Conservation (phyloP, 2,329 filamentous ascomycete species). For the Escovopsis sp. region DNA sequence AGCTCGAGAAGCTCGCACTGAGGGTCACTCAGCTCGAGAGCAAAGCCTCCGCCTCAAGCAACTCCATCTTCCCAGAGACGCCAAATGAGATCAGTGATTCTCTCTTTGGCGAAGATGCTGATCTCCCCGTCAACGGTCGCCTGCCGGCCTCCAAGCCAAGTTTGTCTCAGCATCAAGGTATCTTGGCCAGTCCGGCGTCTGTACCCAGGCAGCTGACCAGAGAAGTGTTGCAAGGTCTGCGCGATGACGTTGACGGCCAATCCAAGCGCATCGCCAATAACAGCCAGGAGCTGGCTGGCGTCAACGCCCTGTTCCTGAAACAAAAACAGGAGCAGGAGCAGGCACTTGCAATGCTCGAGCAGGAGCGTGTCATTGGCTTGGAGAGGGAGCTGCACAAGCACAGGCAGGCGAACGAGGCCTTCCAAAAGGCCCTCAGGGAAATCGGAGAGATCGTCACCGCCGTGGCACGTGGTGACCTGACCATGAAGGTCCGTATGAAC, state of each 20-base stretch:
- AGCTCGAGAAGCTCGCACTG: conserved; percentile 62
- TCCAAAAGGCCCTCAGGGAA: conserved; percentile 91
- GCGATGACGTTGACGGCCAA: conserved; percentile 85
- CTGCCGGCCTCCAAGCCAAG: conserved; percentile 23
- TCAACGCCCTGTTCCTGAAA: conserved; percentile 71
- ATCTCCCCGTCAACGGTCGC: conserved; percentile 26
- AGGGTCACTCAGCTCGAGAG: conserved; percentile 73
- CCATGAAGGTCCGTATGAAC: conserved; percentile 93
- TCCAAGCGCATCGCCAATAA: conserved; percentile 83
- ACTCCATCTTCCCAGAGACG: conserved; percentile 57
- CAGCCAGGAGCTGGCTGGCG: conserved; percentile 68
- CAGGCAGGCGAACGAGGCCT: conserved; percentile 94
- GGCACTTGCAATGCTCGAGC: conserved; percentile 68
- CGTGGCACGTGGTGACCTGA: conserved; percentile 86
- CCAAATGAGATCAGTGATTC: conserved; percentile 60
- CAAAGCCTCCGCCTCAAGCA: conserved; percentile 46
- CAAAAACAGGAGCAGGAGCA: conserved; percentile 75
- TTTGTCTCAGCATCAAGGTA: conserved; percentile 28
- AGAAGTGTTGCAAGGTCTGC: conserved; percentile 70
- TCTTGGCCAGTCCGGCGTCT: conserved; percentile 21
- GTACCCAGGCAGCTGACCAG: conserved; percentile 46
- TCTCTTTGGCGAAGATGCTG: conserved; percentile 42
- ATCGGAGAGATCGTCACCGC: conserved; percentile 96
- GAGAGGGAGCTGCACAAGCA: conserved; percentile 94
- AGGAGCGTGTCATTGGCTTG: conserved; percentile 72